Base-by-base conservation (phyloP, 768 basidiomycete genomes). In the Botryobasidium botryosum region DNA sequence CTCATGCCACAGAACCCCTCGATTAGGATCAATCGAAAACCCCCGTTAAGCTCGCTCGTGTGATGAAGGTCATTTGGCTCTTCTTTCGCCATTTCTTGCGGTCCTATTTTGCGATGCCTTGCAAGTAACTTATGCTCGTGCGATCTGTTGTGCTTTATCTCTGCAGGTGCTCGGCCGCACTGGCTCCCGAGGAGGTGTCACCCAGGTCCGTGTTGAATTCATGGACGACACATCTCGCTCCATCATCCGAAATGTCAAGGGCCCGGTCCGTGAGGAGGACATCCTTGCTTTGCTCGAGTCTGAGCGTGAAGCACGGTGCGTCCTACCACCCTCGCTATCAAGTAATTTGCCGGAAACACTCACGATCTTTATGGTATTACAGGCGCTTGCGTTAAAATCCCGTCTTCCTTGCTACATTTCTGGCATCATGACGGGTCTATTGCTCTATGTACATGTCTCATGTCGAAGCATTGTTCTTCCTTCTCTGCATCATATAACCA, bases 191-290 rank as follows among this genome's bases (percentile, higher is more conserved):
- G 92, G 92, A 68, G 92, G 92, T 69, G 90, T 97, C 58, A 96
- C 90, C 50, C 91, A 96, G 71, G 91, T 96, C 66, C 87, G 92
- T 54, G 94, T 99, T 54, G 94, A 97, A 62, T 94, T 99, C 70
- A 79, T 97, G 82, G 92, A 97, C 62, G 91, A 97, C 63, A 76
- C 84, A 45, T 75, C 78, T 53, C 83, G 92, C 57, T 81, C 85
- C 53, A 94, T 99, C 65, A 92, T 96, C 65, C 85, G 92, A 43
- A 99, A 99, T 68, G 92, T 97, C 54, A 97, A 97, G 67, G 94
- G 94, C 1, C 92, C 94, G 50, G 91, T 97, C 49, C 70, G 86
- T 51, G 82, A 88, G 66, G 75, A 90, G 64, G 94, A 99, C 62
- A 94, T 97, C 59, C 72, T 99, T 50, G 88, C 91, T 54, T 70